Evolutionary conservation across 192 early-diverging fungal genomes (phyloP), one percentile per base, ranked within the genome.

Genomic region (Coemansia sp.): DNA sequence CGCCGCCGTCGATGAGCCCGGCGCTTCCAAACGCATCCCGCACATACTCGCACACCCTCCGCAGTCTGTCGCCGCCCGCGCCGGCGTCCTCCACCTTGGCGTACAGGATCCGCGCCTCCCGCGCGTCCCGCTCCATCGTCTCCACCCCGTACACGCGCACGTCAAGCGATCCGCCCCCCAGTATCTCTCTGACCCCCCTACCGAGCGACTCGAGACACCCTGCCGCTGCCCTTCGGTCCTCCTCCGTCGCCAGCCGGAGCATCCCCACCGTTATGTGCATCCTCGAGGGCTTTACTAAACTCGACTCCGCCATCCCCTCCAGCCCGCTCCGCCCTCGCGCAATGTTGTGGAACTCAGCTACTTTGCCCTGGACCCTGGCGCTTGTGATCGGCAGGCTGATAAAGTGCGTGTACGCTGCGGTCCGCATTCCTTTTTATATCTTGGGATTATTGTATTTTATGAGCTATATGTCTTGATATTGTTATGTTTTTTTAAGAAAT

Each of bases 261-360:
- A 81, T 81, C 9, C 78, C 78, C n/a, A 75, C 15, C 1, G 78
- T 81, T 5, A 81, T 57, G 37, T 81, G 78, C 60, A 81, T 32
- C 9, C 63, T 66, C 0, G 56, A 69, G 1, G 78, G 70, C 1
- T 65, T 40, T 21, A 63, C 54, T 58, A 81, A 69, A 11, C 62
- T 67, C 2, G 58, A 19, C 13, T 26, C n/a, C 6, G 44, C 42
- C 11, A 45, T 52, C 11, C 23, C 32, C 8, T 61, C 61, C 18
- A 72, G n/a, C 6, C 41, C 11, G 37, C 15, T 23, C 5, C 61
- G 38, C 5, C 53, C 40, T 3, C 37, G n/a, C 1, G 61, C 64
- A 0, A 61, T 53, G 1, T 37, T 26, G 54, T 76, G 68, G 42
- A 75, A 75, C 58, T 59, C 67, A 10, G 60, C 38, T 7, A 81